These are phyloP conservation scores for Daldinia childiae DNA, from an alignment of 495 filamentous ascomycete genomes.

Conservation along the genomic window DNA sequence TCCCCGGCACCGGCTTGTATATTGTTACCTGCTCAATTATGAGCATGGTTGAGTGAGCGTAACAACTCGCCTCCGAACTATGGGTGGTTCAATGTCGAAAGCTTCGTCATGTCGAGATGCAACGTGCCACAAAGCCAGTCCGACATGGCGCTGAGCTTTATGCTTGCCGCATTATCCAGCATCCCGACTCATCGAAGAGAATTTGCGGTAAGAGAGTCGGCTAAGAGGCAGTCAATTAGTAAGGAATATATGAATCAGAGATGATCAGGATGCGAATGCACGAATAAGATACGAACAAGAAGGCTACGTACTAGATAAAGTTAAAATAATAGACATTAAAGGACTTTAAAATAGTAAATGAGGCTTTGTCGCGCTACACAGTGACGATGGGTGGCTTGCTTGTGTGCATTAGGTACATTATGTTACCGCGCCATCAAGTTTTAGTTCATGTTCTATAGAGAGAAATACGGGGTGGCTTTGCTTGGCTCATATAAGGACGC, in stretches of 20 bases:
- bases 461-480: slow-evolving; percentile 33
- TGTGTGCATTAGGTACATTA: slow-evolving; percentile 18
- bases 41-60: slow-evolving; percentile 8
- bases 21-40: slow-evolving; percentile 8
- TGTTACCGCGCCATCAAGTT: slow-evolving; percentile 1
- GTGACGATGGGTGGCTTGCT: slow-evolving; percentile 8
- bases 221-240: background rate
- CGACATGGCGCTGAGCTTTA: background rate
- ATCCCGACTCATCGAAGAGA: background rate
- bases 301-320: slow-evolving; percentile 12
- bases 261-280: slow-evolving; percentile 10
- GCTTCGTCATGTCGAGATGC: slow-evolving; percentile 20
- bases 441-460: slow-evolving; percentile 8
- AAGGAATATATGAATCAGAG: background rate
- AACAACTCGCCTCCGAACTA: slow-evolving; percentile 14
- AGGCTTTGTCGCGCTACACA: slow-evolving; percentile 11
- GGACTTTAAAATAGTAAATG: slow-evolving; percentile 2
- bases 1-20: slow-evolving; percentile 8
- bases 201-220: background rate
- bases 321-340: slow-evolving; percentile 10
- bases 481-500: slow-evolving; percentile 24
- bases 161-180: background rate
- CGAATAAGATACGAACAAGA: slow-evolving; percentile 22
- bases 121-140: slow-evolving; percentile 27
- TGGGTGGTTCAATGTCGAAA: slow-evolving; percentile 16